Percentiles rank a stretch among this genome's conserved stretches.
phyloP scores from a whole-genome alignment of 2,329 filamentous ascomycete genomes.

The Lomentospora prolificans region DNA sequence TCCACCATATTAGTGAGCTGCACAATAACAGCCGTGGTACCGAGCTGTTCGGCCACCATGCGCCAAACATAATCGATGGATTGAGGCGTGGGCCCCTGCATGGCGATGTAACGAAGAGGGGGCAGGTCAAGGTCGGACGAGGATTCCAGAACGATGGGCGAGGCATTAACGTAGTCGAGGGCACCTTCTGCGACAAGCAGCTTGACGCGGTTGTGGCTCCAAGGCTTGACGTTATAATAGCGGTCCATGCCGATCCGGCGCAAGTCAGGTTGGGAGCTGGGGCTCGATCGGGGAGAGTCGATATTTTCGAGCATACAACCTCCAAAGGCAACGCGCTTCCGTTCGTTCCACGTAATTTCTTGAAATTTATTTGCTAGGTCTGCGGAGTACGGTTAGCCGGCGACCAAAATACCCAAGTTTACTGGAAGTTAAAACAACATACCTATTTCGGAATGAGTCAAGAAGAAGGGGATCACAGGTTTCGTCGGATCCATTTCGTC shows the following conservation, averaged over 20 bases:
- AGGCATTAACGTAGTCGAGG: slow-evolving; percentile 77
- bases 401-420: neutral
- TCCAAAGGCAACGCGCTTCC: slow-evolving; percentile 29
- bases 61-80: slow-evolving; percentile 83
- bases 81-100: slow-evolving; percentile 75
- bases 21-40: slow-evolving; percentile 69
- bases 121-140: slow-evolving; percentile 26
- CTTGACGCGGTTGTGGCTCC: slow-evolving; percentile 74
- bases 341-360: slow-evolving; percentile 44
- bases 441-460: slow-evolving; percentile 28
- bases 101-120: slow-evolving; percentile 69
- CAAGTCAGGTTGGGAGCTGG: neutral
- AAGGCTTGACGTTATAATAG: slow-evolving; percentile 84
- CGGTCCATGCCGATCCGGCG: slow-evolving; percentile 51
- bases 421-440: slow-evolving; percentile 5
- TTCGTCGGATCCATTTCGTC: slow-evolving; percentile 7
- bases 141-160: slow-evolving; percentile 51
- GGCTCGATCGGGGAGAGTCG: slow-evolving; percentile 5
- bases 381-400: slow-evolving; percentile 15
- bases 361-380: slow-evolving; percentile 41
- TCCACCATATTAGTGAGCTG: slow-evolving; percentile 92
- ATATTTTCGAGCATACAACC: slow-evolving; percentile 8
- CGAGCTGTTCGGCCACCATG: slow-evolving; percentile 77
- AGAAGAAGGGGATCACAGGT: slow-evolving; percentile 27
- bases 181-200: slow-evolving; percentile 65